Base-by-base conservation (phyloP, 148 eudicot species). In the Rhododendron vialii region DNA sequence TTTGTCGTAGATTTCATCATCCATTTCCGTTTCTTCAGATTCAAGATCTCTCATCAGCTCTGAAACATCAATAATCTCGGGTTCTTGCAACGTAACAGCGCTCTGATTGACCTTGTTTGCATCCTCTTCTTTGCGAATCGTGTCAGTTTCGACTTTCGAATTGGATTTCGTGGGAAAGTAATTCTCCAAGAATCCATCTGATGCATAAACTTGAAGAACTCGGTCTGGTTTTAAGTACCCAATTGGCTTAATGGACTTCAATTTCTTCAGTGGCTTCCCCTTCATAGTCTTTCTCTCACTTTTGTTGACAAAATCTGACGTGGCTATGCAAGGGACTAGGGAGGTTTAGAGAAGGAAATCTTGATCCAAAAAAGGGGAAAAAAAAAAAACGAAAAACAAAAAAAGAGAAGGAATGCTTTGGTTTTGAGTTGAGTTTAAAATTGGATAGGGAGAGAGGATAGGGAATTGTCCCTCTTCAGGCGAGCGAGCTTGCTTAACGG, bases 261-360 rank as follows among this genome's bases (percentile, higher is more conserved):
- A 81, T 81, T 94, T 96, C 92, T 93, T 96, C 88, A 96, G 87
- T 3, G 94, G 88, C 90, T 92, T 96, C 26, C 98, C 99, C 30
- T 30, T 30, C 30, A 30, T 30, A 30, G 30, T 30, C 92, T 93
- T 96, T 30, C 4, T 36, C 28, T 45, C 17, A 0, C 1, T n/a
- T 24, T 24, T 13, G 73, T 79, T 51, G 30, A 30, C 30, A 30
- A 30, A 30, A 30, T 30, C 30, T 30, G 30, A 30, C 30, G 0
- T 30, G 30, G 30, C 0, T 30, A 30, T 30, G 30, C 30, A 30
- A 0, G 30, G 30, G 30, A 30, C 30, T 30, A 30, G 30, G 30
- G 30, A 30, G 30, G 30, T 78, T 47, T 47, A 77, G 51, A 43
- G 47, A 36, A 77, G 51, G 50, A 3, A 38, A 41, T 26, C 3